Evolutionary conservation across 2,329 filamentous ascomycete species (phyloP).

Genomic region (Claviceps africana): DNA sequence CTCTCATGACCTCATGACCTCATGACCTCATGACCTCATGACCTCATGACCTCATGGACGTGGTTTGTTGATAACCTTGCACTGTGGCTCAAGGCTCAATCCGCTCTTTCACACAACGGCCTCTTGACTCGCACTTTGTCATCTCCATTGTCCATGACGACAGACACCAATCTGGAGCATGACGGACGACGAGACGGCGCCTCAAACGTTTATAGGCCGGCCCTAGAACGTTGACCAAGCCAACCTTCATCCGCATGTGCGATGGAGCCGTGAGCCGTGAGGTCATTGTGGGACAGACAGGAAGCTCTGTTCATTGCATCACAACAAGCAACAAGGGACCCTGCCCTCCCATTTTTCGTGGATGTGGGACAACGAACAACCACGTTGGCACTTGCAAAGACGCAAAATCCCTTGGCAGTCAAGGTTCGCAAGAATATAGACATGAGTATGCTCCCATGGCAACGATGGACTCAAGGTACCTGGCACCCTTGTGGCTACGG

Average conservation of each 20-base stretch:
- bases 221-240: not conserved
- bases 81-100: not conserved
- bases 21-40: no score
- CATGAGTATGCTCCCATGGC: not conserved
- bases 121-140: not conserved
- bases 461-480: not conserved
- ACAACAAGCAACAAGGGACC: not conserved
- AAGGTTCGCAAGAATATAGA: not conserved
- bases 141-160: not conserved
- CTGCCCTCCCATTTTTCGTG: not conserved
- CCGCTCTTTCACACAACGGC: not conserved
- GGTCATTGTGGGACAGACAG: not conserved
- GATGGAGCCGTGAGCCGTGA: not conserved
- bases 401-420: not conserved
- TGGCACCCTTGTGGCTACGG: not conserved
- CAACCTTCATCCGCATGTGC: not conserved
- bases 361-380: not conserved
- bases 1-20: not conserved
- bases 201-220: not conserved
- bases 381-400: not conserved
- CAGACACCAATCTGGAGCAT: not conserved
- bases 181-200: not conserved
- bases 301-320: not conserved
- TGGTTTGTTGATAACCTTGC: not conserved
- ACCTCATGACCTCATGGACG: not conserved